A percentile compares a stretch with the other conserved stretches of the same genome.
Conservation (phyloP, 2,329 filamentous ascomycete genomes). For the Chaetomium sp. region DNA sequence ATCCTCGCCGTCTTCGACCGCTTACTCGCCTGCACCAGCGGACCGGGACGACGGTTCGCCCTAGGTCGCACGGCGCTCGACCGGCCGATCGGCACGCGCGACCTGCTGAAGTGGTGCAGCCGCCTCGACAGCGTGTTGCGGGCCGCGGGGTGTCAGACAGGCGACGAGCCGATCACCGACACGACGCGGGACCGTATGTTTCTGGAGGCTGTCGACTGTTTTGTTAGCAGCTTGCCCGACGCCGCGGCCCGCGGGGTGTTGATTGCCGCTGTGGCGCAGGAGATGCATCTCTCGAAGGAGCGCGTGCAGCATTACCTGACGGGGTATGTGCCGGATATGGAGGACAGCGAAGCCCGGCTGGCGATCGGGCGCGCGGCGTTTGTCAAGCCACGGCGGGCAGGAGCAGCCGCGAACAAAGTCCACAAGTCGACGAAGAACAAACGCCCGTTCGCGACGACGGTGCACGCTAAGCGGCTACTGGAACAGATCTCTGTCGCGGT, state of each 20-base stretch:
- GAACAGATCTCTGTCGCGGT: conserved; percentile 85
- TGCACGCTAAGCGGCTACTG: conserved; percentile 73
- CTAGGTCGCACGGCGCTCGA: conserved; percentile 33
- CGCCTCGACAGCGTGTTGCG: conserved; percentile 63
- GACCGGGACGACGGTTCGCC: conserved; percentile 25
- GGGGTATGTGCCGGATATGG: conserved; percentile 64
- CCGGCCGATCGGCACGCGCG: conserved; percentile 51
- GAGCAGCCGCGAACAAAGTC: conserved; percentile 31
- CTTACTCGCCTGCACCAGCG: conserved; percentile 39
- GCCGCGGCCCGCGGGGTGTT: conserved; percentile 53
- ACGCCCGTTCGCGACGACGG: conserved; percentile 79
- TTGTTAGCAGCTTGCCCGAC: conserved; percentile 72
- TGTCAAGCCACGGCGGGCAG: conserved; percentile 48
- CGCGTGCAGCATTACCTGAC: conserved; percentile 70
- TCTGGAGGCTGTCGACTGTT: conserved; percentile 88
- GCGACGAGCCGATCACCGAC: conserved; percentile 66
- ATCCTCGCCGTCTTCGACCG: conserved; percentile 54
- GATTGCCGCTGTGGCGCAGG: conserved; percentile 68
- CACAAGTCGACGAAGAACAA: conserved; percentile 38
- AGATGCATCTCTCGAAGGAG: conserved; percentile 80
- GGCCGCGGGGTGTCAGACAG: conserved; percentile 54
- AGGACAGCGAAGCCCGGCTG: conserved; percentile 53
- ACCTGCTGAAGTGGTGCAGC: conserved; percentile 87
- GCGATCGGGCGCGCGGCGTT: conserved; percentile 61
- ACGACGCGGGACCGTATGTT: conserved; percentile 76